Evolutionary conservation across 2,329 filamentous ascomycete genomes (phyloP), one percentile per base, ranked within the genome.

Genomic region (Talaromyces sp.): DNA sequence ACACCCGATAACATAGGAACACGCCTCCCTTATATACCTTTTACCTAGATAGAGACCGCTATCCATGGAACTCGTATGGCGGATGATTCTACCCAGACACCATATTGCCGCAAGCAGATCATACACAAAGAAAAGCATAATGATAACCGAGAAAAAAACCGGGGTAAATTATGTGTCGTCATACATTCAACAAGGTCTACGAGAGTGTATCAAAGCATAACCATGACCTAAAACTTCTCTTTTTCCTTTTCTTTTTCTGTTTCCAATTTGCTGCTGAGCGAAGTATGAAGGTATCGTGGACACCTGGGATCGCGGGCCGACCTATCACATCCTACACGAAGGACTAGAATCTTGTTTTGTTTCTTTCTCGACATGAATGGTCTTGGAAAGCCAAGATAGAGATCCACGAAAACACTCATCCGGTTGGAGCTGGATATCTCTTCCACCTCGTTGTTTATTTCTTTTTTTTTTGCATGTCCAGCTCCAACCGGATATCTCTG

Each of bases 121-220:
- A 46, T 40, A 46, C 18, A 46, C 21, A 46, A 50, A 28, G 28
- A 2, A 50, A 31, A 52, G 48, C 14, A 21, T 23, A n/a, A 54
- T 35, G 16, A 28, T 50, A 31, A 54, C 14, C 23, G 50, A 54
- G 50, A 18, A n/a, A 23, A 37, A 54, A 37, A 21, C n/a, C 11
- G 31, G 50, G 50, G 31, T 35, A 33, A 28, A n/a, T n/a, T 18
- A 54, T 37, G 50, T 54, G 50, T 54, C 50, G 50, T 54, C 50
- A 54, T 54, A 35, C 50, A 54, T 33, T 33, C 11, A 28, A n/a
- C 14, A 25, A 25, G 2, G 18, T 42, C 18, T 44, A 39, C 14
- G 14, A 39, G 5, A 39, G 12, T 50, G 14, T 52, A 46, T 33
- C 48, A 35, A 35, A 54, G 48, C 25, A 54, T 35, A 35, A 6